These are phyloP conservation scores for Eucommia ulmoides DNA, from an alignment of 257 asterid genomes.

Conservation along the genomic window DNA sequence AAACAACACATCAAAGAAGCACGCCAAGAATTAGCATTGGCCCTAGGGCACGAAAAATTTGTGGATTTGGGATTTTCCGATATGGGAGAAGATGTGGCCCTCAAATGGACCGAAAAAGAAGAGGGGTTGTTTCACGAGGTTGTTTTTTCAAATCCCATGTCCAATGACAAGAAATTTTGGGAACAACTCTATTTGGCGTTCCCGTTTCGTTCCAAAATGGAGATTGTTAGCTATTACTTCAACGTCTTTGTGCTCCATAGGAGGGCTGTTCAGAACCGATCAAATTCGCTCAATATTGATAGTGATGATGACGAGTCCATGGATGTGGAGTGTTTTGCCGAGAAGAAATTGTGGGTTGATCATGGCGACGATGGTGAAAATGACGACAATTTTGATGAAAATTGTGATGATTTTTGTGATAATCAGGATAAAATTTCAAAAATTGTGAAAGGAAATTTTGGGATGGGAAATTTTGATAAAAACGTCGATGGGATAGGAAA, in stretches of 20 bases:
- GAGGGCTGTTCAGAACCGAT: background rate
- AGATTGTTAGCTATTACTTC: background rate
- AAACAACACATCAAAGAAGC: background rate
- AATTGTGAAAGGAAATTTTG: constrained; percentile 5
- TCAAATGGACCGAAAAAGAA: background rate
- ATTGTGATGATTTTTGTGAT: background rate
- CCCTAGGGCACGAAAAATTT: background rate
- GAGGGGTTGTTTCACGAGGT: background rate
- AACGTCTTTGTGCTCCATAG: background rate
- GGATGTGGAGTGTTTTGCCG: constrained; percentile 5
- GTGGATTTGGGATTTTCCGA: background rate
- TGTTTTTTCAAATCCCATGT: background rate
- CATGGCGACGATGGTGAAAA: constrained; percentile 6
- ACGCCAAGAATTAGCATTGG: background rate
- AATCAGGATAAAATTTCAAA: constrained; percentile 11
- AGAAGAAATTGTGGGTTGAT: constrained; percentile 5
- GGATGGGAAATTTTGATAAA: constrained; percentile 7
- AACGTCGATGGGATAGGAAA: constrained; percentile 8
- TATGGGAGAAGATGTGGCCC: background rate
- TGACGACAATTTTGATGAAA: background rate
- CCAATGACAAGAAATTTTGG: background rate
- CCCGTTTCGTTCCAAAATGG: background rate
- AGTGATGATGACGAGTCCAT: constrained; percentile 6
- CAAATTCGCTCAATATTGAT: background rate
- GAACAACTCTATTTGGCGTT: background rate